Percentiles rank a stretch among this genome's conserved stretches.
These are phyloP conservation scores for Petunia secreta DNA, from an alignment of 257 asterid species.

Conservation along the genomic window DNA sequence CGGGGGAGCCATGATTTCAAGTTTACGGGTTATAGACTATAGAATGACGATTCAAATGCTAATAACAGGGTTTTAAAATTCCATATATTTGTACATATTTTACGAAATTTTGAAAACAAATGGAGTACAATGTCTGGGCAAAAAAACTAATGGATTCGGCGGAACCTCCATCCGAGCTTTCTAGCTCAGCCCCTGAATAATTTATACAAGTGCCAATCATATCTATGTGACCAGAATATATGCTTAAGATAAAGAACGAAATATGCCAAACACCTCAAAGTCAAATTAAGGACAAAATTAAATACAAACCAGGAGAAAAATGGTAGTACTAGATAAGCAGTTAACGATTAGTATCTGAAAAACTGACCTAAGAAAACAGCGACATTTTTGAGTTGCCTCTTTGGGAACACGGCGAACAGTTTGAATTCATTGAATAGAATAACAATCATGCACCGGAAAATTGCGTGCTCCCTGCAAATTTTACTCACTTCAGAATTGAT, in stretches of 20 bases:
- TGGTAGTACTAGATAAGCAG: background rate
- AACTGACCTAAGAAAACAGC: constrained; percentile 81
- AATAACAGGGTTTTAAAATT: no score
- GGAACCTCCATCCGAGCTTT: no score
- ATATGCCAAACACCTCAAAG: background rate
- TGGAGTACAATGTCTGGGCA: no score
- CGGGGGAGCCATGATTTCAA: no score
- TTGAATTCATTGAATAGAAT: background rate
- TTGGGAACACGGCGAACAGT: constrained; percentile 64
- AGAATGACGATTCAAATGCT: no score
- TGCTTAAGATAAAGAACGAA: background rate
- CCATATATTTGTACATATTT: no score
- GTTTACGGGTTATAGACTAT: no score
- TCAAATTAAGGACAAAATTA: background rate
- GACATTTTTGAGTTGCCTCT: constrained; percentile 74
- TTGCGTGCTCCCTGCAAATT: background rate
- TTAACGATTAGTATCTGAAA: constrained; percentile 9
- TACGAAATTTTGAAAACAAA: no score
- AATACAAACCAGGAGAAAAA: background rate
- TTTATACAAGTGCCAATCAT: no score
- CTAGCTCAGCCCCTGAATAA: no score
- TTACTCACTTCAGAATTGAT: background rate
- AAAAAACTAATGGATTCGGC: no score
- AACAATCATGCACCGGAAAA: background rate
- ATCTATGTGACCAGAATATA: no score